Evolutionary conservation across 176 grass and related monocot species (phyloP), one percentile per base, ranked within the genome.

Genomic region (Typha latifolia): DNA sequence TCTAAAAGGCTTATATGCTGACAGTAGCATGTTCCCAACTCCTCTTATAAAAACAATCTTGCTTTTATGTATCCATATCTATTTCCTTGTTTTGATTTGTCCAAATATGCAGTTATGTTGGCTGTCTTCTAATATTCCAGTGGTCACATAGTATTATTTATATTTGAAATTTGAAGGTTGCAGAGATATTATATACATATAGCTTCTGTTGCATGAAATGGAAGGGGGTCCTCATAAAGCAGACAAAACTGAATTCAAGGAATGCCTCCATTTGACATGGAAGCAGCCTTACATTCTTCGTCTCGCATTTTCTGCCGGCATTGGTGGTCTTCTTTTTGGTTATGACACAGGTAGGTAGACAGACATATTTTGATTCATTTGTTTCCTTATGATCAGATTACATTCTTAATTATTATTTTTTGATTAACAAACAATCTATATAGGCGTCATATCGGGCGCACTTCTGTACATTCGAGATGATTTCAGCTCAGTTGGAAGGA

Each of bases 391-490:
- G 27, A 29, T 29, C 27, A 29, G 27, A 29, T 29, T 29, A 29
- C 27, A 29, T 29, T 29, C 27, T 29, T 0, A 29, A 29, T 26
- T 26, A n/a, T n/a, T n/a, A n/a, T 26, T 26, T 26, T 26, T 26
- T 26, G 24, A 2, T 26, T 29, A 29, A 29, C 37, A 43, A 43
- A 43, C 9, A 2, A 43, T 43, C 37, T 43, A 10, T 9, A 43
- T 69, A 97, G 94, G 94, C 67, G 89, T 97, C 64, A 97, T 97
- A 75, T 97, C 94, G 19, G 94, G 94, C 81, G 94, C 94, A 27
- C 93, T 97, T 56, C 62, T 97, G 29, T 97, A 92, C 66, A 97
- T 97, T 52, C 75, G 70, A 70, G 85, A 97, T 80, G 94, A 97
- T 72, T 97, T 97, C 49, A 24, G 71, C 21, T 51, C 69, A 13